phyloP scores from a whole-genome alignment of 768 basidiomycete genomes.

The Mycena chlorophos region DNA sequence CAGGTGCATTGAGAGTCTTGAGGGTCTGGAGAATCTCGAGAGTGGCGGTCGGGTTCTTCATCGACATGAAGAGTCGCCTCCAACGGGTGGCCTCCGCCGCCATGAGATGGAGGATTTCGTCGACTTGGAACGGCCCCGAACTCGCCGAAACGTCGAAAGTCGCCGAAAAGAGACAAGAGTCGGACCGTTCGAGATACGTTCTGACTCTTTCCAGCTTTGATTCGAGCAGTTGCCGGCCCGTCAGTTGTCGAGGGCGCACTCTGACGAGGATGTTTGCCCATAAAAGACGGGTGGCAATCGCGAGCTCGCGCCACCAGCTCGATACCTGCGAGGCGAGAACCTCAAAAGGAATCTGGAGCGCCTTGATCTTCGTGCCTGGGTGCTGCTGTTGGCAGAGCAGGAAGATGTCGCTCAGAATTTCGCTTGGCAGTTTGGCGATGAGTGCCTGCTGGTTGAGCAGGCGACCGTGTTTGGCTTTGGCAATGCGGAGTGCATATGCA shows the following conservation, averaged over 20 bases:
- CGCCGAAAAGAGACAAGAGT: constrained; percentile 38
- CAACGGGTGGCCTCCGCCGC: constrained; percentile 40
- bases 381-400: constrained; percentile 30
- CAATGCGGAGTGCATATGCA: constrained; percentile 32
- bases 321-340: constrained; percentile 48
- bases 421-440: constrained; percentile 40
- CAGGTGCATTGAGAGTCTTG: constrained; percentile 29
- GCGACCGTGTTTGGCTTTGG: constrained; percentile 33
- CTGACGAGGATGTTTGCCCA: constrained; percentile 44
- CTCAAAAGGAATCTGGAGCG: constrained; percentile 30
- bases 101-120: constrained; percentile 33
- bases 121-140: constrained; percentile 25
- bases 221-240: constrained; percentile 30
- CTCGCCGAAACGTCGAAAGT: constrained; percentile 34
- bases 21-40: constrained; percentile 32
- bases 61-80: constrained; percentile 37
- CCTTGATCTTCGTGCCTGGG: constrained; percentile 1
- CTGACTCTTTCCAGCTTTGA: constrained; percentile 19
- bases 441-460: constrained; percentile 37
- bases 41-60: constrained; percentile 20
- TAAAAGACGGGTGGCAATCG: constrained; percentile 40
- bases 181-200: constrained; percentile 41
- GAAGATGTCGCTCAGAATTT: constrained; percentile 43
- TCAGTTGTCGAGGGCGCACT: constrained; percentile 26
- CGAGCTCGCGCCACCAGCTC: constrained; percentile 42